Percentiles rank a stretch among this genome's conserved stretches.
These are phyloP conservation scores for Fusarium pseudocircinatum DNA, from an alignment of 2,329 filamentous ascomycete species.

Conservation along the genomic window DNA sequence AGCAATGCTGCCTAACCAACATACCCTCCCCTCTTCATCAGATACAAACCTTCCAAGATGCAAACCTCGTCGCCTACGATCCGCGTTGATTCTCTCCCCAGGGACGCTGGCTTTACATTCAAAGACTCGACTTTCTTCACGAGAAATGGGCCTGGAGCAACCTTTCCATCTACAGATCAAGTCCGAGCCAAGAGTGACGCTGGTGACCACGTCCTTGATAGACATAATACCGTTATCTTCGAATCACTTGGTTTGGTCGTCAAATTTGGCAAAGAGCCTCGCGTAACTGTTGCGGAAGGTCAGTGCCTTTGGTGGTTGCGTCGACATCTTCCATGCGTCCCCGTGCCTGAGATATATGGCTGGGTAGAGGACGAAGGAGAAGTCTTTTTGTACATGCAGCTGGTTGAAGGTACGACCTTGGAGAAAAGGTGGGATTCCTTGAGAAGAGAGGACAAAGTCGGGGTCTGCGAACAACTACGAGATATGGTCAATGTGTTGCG, in stretches of 20 bases:
- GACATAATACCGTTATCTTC: not conserved
- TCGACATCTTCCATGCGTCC: not conserved
- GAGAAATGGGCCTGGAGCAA: fast-evolving
- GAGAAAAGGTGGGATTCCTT: not conserved
- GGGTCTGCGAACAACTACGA: not conserved
- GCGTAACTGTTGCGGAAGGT: not conserved
- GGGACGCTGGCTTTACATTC: fast-evolving
- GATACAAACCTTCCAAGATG: not conserved
- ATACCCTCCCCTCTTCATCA: not conserved
- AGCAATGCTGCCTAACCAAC: not conserved
- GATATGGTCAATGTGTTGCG: not conserved
- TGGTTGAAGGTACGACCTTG: not conserved
- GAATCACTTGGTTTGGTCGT: fast-evolving
- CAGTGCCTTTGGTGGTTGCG: not conserved
- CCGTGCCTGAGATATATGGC: slow-evolving; percentile 20
- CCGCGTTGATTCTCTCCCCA: not conserved
- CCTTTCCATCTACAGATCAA: not conserved
- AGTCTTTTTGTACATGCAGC: slow-evolving; percentile 11
- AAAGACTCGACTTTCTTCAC: not conserved
- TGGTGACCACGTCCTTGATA: not conserved
- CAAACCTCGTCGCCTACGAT: not conserved
- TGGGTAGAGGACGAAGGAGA: not conserved
- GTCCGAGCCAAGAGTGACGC: not conserved
- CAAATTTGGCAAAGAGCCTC: not conserved
- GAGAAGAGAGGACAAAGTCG: not conserved